Base-by-base conservation (phyloP, 2,329 filamentous ascomycete species). In the Penicillium concentricum region DNA sequence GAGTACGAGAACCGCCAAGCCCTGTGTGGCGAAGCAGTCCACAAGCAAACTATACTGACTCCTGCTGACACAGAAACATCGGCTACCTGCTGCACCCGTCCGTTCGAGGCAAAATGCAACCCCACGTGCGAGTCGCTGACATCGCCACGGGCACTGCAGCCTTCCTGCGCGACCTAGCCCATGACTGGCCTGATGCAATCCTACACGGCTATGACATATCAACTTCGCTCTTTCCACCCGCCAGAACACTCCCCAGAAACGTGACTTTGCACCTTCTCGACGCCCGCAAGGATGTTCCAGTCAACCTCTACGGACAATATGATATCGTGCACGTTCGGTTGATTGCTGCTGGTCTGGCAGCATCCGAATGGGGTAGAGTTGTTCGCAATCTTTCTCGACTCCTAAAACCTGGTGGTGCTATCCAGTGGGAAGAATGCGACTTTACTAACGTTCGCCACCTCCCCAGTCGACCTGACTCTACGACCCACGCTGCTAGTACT, bases 311-410 rank as follows among this genome's bases (percentile, higher is more conserved):
- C 6, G 57, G 56, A 5, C 56, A 60, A n/a, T 69, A 67, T 55
- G 66, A 69, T 48, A 44, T 69, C 1, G 61, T 69, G 2, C 64
- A 69, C 20, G 38, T 68, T 3, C 60, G 60, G 12, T 28, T 62
- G 15, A 45, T 58, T 15, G 30, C 28, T 1, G 52, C 45, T 0
- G 52, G 52, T 3, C 8, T 54, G 8, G 13, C 24, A 12, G 10
- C 45, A 0, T 38, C 28, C 2, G 37, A 47, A 18, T 59, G 41
- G 54, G 10, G 9, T 3, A 13, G n/a, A 3, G 42, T 47, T 5
- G 24, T 60, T 4, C 26, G 30, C 4, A 59, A 60, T n/a, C n/a
- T 60, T 15, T 20, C 39, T 8, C 37, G 26, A 13, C 57, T 61
- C 2, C 35, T 61, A n/a, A 60, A 54, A 30, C 59, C 59, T 6